phyloP scores from a whole-genome alignment of 192 early-diverging fungal genomes.

The Umbelopsis ramanniana region DNA sequence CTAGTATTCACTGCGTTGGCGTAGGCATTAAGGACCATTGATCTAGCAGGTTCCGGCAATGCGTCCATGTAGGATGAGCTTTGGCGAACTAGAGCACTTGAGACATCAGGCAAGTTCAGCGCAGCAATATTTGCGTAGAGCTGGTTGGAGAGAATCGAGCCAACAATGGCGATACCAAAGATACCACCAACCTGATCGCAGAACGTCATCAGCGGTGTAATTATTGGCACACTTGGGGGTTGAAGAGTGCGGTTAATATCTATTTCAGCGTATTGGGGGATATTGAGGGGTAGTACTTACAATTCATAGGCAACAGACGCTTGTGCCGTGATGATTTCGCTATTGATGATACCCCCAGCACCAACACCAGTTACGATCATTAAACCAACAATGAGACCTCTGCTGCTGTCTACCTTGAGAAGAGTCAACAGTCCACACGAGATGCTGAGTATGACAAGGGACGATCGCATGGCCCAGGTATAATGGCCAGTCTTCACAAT shows the following conservation, averaged over 20 bases:
- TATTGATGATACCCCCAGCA: constrained; percentile 39
- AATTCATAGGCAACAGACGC: constrained; percentile 37
- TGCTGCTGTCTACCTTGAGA: constrained; percentile 21
- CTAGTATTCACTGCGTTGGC: constrained; percentile 30
- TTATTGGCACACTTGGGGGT: constrained; percentile 29
- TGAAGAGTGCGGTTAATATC: not conserved
- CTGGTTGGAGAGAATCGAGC: constrained; percentile 66
- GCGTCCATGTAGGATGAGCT: constrained; percentile 30
- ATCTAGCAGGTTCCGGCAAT: constrained; percentile 19
- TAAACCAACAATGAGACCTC: constrained; percentile 36
- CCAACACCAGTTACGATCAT: constrained; percentile 41
- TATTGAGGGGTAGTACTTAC: constrained; percentile 24
- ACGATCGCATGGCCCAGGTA: constrained; percentile 33
- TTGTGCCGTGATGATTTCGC: constrained; percentile 39
- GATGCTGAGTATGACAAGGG: constrained; percentile 20
- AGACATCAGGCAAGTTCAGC: constrained; percentile 22
- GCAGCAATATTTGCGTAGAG: constrained; percentile 36
- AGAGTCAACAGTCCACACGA: constrained; percentile 32
- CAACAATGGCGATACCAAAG: constrained; percentile 58
- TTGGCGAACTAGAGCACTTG: constrained; percentile 26
- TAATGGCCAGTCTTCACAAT: constrained; percentile 39
- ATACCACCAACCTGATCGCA: constrained; percentile 43
- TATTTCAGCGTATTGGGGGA: not conserved
- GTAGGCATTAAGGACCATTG: constrained; percentile 29
- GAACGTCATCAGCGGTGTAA: constrained; percentile 42